Evolutionary conservation across 495 filamentous ascomycete species (phyloP).

Genomic region (Penicillium roqueforti): DNA sequence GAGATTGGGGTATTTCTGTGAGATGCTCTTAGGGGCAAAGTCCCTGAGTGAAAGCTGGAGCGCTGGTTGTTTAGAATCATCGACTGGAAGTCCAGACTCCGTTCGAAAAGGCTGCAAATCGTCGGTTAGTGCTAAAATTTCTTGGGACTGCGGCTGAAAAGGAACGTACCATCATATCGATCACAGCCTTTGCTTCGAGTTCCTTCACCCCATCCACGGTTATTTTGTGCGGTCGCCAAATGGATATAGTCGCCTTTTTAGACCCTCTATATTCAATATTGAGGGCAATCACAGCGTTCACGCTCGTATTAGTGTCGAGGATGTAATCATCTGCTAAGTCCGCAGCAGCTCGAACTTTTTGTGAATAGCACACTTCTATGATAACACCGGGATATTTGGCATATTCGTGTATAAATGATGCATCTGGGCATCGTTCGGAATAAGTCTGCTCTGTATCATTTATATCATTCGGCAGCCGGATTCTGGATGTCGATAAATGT

Average conservation of each 20-base stretch:
- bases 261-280: constrained; percentile 27
- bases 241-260: constrained; percentile 14
- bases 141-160: background rate
- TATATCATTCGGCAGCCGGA: constrained; percentile 11
- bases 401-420: constrained; percentile 25
- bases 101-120: constrained; percentile 13
- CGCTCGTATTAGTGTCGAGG: constrained; percentile 23
- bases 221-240: constrained; percentile 18
- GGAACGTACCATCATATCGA: constrained; percentile 9
- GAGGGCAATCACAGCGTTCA: constrained; percentile 28
- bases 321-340: constrained; percentile 33
- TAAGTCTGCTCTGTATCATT: constrained; percentile 4
- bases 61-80: background rate
- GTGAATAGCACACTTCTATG: constrained; percentile 35
- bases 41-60: constrained; percentile 9
- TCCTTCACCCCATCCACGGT: constrained; percentile 10
- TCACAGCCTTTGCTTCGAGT: constrained; percentile 3
- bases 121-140: background rate
- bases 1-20: constrained; percentile 4
- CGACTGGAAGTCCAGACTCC: constrained; percentile 7
- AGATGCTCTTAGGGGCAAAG: constrained; percentile 7
- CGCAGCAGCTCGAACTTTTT: constrained; percentile 26
- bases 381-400: constrained; percentile 29
- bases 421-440: constrained; percentile 25
- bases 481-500: constrained; percentile 10